Conservation (phyloP, 257 asterid genomes). For the Jacaranda mimosifolia region DNA sequence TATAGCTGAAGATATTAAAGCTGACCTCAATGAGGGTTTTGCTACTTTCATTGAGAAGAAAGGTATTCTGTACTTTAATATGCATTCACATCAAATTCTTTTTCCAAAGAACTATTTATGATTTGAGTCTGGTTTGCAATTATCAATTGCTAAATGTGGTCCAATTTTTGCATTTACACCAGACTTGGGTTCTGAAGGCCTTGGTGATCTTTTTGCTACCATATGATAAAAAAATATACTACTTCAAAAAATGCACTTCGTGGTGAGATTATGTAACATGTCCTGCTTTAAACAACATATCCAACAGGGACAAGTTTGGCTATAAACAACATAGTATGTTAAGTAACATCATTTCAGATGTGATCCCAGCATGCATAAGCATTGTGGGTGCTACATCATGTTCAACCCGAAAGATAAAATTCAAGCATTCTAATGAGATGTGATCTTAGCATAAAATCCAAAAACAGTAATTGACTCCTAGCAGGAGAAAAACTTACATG, state of each 20-base stretch:
- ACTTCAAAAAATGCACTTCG: constrained; percentile 98
- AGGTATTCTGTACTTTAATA: constrained; percentile 58
- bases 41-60: constrained; percentile 77
- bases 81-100: constrained; percentile 26
- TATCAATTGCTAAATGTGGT: constrained; percentile 36
- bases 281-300: constrained; percentile 50
- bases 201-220: too few species aligned
- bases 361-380: not conserved
- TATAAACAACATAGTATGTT: constrained; percentile 39
- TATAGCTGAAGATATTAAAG: constrained; percentile 85
- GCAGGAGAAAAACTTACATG: constrained; percentile 47
- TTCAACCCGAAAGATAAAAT: not conserved
- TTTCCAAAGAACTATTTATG: constrained; percentile 26
- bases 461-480: not conserved
- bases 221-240: too few species aligned
- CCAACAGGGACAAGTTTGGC: constrained; percentile 88
- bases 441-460: not conserved
- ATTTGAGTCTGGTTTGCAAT: constrained; percentile 27
- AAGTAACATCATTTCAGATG: not conserved
- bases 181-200: constrained; percentile 96
- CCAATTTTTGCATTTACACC: constrained; percentile 45
- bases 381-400: not conserved
- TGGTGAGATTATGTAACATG: constrained; percentile 65
- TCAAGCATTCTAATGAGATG: not conserved
- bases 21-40: constrained; percentile 90